A percentile compares a stretch with the other conserved stretches of the same genome.
Evolutionary conservation across 1,139 yeast genomes (phyloP).

Genomic region (Pichia sp.): DNA sequence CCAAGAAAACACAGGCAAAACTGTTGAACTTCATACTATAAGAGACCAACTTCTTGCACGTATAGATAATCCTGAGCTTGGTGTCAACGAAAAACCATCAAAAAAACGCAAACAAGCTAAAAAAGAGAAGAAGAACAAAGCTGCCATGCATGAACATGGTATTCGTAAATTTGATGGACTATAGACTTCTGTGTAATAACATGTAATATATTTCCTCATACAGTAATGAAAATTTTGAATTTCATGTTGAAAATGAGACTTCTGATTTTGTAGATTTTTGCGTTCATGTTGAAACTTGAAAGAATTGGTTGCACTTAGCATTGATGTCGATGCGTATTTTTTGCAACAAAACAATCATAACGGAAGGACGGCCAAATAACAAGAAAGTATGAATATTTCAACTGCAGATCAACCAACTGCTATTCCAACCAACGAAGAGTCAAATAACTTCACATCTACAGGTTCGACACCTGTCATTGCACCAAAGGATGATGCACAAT

Average conservation of each 20-base stretch:
- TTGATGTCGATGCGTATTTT: not conserved
- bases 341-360: not conserved
- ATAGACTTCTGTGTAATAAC: constrained; percentile 22
- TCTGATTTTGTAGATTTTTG: not conserved
- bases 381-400: not conserved
- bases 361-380: not conserved
- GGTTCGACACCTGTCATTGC: not conserved
- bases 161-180: constrained; percentile 61
- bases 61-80: constrained; percentile 23
- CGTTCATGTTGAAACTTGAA: not conserved
- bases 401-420: not conserved
- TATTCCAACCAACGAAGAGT: not conserved
- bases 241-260: not conserved
- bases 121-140: constrained; percentile 36
- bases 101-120: constrained; percentile 30
- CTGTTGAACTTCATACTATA: constrained; percentile 18
- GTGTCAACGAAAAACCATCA: constrained; percentile 13
- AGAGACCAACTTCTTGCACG: constrained; percentile 23
- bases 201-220: not conserved
- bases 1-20: not conserved
- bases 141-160: constrained; percentile 57
- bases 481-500: not conserved
- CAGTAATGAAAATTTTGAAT: not conserved
- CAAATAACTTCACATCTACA: not conserved
- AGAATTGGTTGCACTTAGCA: not conserved